These are phyloP conservation scores for Cadophora sp. DNA, from an alignment of 2,329 filamentous ascomycete species.

Conservation along the genomic window DNA sequence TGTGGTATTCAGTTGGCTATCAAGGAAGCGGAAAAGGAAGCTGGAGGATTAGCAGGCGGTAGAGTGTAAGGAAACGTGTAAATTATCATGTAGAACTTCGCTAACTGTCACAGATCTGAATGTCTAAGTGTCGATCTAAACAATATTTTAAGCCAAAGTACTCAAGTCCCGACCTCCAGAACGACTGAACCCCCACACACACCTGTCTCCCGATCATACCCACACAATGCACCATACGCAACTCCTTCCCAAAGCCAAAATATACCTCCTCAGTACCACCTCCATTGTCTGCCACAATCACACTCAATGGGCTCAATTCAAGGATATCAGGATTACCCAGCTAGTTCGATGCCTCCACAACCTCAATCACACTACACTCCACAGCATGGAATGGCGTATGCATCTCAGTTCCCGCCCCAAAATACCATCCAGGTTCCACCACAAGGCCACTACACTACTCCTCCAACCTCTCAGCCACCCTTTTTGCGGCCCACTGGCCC, in stretches of 20 bases:
- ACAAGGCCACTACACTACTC: background rate
- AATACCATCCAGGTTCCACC: background rate
- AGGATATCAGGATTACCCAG: background rate
- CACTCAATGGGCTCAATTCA: background rate
- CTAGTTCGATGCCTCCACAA: background rate
- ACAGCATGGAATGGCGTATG: background rate
- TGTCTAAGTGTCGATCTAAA: background rate
- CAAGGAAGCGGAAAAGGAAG: conserved; percentile 11
- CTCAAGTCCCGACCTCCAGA: background rate
- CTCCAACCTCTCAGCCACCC: background rate
- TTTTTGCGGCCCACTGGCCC: background rate
- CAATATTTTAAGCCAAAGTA: no score
- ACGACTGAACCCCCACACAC: background rate
- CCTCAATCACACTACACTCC: background rate
- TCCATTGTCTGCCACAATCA: background rate
- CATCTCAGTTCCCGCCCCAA: background rate
- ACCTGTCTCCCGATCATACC: background rate
- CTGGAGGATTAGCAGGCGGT: background rate
- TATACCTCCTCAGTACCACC: background rate
- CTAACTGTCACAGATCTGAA: background rate
- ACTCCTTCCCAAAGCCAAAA: background rate
- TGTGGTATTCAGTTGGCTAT: conserved; percentile 18
- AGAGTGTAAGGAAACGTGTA: background rate
- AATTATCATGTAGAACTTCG: background rate
- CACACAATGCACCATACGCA: background rate